Evolutionary conservation across 2,329 filamentous ascomycete genomes (phyloP).

Genomic region (Zasmidium citrigriseum): DNA sequence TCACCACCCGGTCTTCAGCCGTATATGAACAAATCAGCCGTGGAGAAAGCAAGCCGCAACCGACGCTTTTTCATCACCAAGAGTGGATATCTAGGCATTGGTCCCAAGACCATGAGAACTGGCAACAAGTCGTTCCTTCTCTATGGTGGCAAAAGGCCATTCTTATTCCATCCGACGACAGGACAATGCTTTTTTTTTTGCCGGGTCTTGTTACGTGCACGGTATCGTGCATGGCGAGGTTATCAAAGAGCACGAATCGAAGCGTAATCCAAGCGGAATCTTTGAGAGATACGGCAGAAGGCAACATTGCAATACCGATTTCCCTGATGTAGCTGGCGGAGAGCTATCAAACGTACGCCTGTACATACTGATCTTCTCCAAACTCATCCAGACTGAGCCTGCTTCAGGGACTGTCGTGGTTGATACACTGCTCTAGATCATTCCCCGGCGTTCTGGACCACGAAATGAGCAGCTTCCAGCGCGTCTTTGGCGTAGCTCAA

Average conservation of each 20-base stretch:
- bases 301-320: neutral
- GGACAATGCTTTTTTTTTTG: neutral
- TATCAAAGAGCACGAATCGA: neutral
- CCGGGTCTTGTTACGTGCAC: conserved; percentile 3
- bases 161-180: neutral
- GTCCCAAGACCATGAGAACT: neutral
- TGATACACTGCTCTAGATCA: neutral
- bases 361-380: no score
- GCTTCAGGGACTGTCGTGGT: neutral
- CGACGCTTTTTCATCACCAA: conserved; percentile 1
- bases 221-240: conserved; percentile 1
- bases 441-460: conserved; percentile 9
- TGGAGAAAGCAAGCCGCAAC: neutral
- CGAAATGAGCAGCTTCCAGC: conserved; percentile 35
- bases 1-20: neutral
- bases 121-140: neutral
- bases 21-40: neutral
- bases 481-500: conserved; percentile 38
- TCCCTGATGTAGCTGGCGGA: no score
- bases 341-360: no score
- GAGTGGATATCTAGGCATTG: neutral
- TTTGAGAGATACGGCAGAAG: neutral
- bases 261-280: neutral
- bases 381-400: neutral
- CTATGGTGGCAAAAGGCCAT: neutral